Evolutionary conservation across 805 yeast species (phyloP).

Genomic region (Tetrapisispora iriomotensis): DNA sequence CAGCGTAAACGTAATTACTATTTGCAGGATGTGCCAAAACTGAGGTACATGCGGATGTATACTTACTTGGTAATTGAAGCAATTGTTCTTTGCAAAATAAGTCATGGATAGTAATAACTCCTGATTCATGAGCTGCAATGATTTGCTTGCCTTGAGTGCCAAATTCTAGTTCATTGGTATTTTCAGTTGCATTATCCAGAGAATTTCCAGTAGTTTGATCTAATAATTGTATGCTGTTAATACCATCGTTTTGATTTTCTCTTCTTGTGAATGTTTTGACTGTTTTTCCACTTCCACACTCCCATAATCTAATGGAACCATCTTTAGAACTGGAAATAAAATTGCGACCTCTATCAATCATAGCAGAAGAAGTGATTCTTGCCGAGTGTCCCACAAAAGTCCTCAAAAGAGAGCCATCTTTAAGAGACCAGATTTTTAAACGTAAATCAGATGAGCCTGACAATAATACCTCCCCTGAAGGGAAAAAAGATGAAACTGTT

Average conservation of each 20-base stretch:
- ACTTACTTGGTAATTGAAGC: conserved; percentile 19
- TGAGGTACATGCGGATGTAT: conserved; percentile 19
- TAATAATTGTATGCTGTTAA: conserved; percentile 19
- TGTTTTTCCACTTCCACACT: conserved; percentile 46
- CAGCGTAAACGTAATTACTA: conserved; percentile 21
- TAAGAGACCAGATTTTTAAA: conserved; percentile 51
- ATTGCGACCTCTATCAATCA: conserved; percentile 61
- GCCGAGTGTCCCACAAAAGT: conserved; percentile 41
- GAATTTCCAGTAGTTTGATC: not conserved
- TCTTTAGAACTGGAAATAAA: conserved; percentile 46
- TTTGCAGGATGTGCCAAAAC: conserved; percentile 4
- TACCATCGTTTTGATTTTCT: conserved; percentile 30
- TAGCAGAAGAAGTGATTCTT: conserved; percentile 38
- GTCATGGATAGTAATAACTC: conserved; percentile 35
- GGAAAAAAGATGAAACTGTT: conserved; percentile 40
- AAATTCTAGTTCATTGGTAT: conserved; percentile 33
- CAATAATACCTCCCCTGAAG: conserved; percentile 52
- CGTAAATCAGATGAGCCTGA: conserved; percentile 51
- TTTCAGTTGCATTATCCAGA: not conserved
- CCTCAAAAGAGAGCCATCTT: conserved; percentile 40
- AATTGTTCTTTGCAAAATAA: conserved; percentile 21
- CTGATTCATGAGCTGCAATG: conserved; percentile 35
- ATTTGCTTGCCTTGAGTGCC: conserved; percentile 39
- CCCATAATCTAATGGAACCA: conserved; percentile 58
- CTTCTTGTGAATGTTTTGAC: conserved; percentile 34